Evolutionary conservation across 805 yeast species (phyloP), one percentile per base, ranked within the genome.

Genomic region (Schwanniomyces occidentalis): DNA sequence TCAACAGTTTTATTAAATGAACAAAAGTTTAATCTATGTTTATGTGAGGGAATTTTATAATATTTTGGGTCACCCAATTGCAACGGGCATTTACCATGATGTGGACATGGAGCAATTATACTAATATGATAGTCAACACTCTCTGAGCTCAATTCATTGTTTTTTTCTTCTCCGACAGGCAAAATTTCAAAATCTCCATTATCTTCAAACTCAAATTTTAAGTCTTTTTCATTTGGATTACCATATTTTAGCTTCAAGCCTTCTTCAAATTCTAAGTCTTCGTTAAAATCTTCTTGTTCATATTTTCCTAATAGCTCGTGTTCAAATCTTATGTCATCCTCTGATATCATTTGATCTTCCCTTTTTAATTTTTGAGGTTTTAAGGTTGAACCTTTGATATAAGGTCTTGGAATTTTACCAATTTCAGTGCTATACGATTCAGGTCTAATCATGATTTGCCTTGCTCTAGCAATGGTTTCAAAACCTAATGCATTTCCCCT

Each of bases 401-500:
- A 85, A 1, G 86, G 84, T 47, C 89, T 67, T 20, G 93, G 89
- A 20, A 80, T 71, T 49, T 82, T 82, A 0, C 82, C 82, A 24
- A 61, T 53, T 44, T 79, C 84, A 8, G 61, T 58, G 5, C 60
- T 68, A 46, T 69, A 69, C 5, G 76, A 73, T 47, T 84, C 95
- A 0, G 97, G 96, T 46, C 98, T 77, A n/a, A 91, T 64, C 75
- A 88, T 78, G 4, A 87, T 63, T 56, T 91, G 96, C 51, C 99
- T 72, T 4, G 97, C 96, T 35, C 96, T 70, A 0, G 96, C 95
- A 38, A 89, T 74, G 3, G 79, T 71, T 59, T 93, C 99, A 53
- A 87, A 87, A 0, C 98, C 98, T 20, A 80, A 52, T 0, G 97
- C 87, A 37, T 84, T 85, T 3, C 99, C 99, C 43, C 96, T 71